Percentiles rank a stretch among this genome's conserved stretches.
phyloP scores from a whole-genome alignment of 2,329 filamentous ascomycete genomes.

The Nemania diffusa region DNA sequence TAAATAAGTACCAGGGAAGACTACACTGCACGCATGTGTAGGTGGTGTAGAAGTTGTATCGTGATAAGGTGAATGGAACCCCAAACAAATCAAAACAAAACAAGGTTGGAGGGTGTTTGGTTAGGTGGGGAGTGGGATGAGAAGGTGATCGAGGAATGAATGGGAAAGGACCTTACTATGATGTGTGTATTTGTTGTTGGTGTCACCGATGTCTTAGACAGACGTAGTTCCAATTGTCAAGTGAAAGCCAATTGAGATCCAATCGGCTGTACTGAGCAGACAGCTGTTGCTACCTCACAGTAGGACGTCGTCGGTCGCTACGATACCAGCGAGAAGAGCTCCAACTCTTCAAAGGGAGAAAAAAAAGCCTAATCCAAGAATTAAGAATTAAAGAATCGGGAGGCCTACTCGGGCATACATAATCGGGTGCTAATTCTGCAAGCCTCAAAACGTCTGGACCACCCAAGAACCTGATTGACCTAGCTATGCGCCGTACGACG shows the following conservation, averaged over 20 bases:
- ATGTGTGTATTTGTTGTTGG: conserved; percentile 3
- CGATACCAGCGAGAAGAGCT: not conserved
- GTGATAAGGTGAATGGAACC: not conserved
- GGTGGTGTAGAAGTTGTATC: not conserved
- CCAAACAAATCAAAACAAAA: not conserved
- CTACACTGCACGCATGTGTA: not conserved
- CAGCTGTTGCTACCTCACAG: not conserved
- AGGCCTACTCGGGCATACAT: conserved; percentile 8
- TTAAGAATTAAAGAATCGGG: not conserved
- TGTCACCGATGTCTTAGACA: not conserved
- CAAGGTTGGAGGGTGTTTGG: not conserved
- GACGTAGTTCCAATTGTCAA: not conserved
- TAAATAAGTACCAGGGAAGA: not conserved
- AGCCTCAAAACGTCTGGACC: conserved; percentile 37
- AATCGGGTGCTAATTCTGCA: not conserved
- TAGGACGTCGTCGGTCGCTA: not conserved
- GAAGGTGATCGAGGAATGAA: conserved; percentile 18
- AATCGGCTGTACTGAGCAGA: not conserved
- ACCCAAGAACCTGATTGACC: conserved; percentile 7
- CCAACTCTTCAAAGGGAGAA: not conserved
- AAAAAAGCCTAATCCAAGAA: not conserved
- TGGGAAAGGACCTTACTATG: conserved; percentile 9
- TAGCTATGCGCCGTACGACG: conserved; percentile 4
- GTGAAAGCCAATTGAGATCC: not conserved
- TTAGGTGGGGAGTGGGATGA: not conserved